Base-by-base conservation (phyloP, 2,329 filamentous ascomycete genomes). In the Stachybotrys elegans region DNA sequence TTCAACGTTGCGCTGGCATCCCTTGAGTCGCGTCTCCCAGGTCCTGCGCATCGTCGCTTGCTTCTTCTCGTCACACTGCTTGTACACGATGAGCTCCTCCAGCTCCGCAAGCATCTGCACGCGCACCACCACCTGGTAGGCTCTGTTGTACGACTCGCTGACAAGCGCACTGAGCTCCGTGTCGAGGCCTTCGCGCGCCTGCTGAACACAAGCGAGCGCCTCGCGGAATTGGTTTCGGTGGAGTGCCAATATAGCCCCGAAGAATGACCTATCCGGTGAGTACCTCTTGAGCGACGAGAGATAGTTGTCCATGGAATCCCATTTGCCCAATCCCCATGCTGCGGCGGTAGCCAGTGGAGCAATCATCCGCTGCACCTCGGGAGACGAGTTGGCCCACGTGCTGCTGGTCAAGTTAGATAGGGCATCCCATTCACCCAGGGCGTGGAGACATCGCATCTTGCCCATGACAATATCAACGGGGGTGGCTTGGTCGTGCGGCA, bases 81-180 rank as follows among this genome's bases (percentile, higher is more conserved):
- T 98, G 75, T 98, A 99, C 7, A 85, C 82, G 57, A 98, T 97
- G 55, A 98, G 91, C 62, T 99, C 93, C 62, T 99, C 93, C 4
- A 99, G 76, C 65, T 99, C 93, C 4, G 94, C 93, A 55, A 99
- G 81, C 94, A 98, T 98, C 66, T 99, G 93, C 1, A 98, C 91
- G 35, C 93, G 86, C 37, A 99, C 92, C 47, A 98, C 90, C n/a
- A 96, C 92, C 52, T 92, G 84, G 67, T 99, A 99, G 9, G 93
- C 94, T 48, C 93, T 83, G 57, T 95, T 96, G 66, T 98, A 99
- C 3, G 92, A 97, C 63, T 99, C 93, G 60, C 91, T 94, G n/a
- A 99, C 84, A 4, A 98, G 77, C 5, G 93, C 93, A 56, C 90
- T 95, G 27, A 99, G 77, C 62, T 99, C 94, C 0, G 92, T 95